Evolutionary conservation across 306 rosid genomes (phyloP), one percentile per base, ranked within the genome.

Genomic region (Castanopsis chinensis): DNA sequence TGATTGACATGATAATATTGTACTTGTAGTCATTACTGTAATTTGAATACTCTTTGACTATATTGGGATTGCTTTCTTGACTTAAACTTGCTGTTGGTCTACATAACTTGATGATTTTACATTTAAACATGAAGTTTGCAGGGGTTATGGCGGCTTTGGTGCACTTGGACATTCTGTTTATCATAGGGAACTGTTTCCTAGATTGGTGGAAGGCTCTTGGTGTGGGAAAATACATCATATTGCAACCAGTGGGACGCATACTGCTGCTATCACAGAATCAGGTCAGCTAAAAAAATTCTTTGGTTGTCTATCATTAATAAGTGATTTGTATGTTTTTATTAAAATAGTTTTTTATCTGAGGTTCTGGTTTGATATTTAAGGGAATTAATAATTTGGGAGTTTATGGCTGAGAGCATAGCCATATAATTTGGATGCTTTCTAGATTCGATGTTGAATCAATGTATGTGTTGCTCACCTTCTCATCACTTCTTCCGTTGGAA

Each of bases 81-180:
- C 43, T 74, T 58, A 43, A 28, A 59, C 55, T n/a, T 53, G 49
- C 37, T 15, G 73, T 64, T 85, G 79, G 74, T 75, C 77, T 80
- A 41, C 76, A 71, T 75, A 79, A 79, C 75, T 72, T 86, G 64
- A 83, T 81, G 60, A 71, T 82, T 73, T 81, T 76, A 86, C 59
- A 65, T 83, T 79, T 78, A 87, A 85, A 83, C 74, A 72, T 81
- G 84, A 89, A 92, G 95, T 87, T 84, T 85, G 85, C 96, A 95
- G 99, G 97, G 99, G 99, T 79, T 95, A 93, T 77, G 99, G 99
- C 57, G 99, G 98, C 61, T 95, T 95, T 85, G 99, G 98, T 77
- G 92, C 99, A 10, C 99, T 95, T 79, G 99, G 99, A 74, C 99
- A 95, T 84, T 88, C 92, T 18, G 89, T 91, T 68, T 95, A 91